Percentiles rank a stretch among this genome's conserved stretches.
Evolutionary conservation across 73 alveolate genomes (phyloP).

Genomic region (Paramecium tetraurelia): DNA sequence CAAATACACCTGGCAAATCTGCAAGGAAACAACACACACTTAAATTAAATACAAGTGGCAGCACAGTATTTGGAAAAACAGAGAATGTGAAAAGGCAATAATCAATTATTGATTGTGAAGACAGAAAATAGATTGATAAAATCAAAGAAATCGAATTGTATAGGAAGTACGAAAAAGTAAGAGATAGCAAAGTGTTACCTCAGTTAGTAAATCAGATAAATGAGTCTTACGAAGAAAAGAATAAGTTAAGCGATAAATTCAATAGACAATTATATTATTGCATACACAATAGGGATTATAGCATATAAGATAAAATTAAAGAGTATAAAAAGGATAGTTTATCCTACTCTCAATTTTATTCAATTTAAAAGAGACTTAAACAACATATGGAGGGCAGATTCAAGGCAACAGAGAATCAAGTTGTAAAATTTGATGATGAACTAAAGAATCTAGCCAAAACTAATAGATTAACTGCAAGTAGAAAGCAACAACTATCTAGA

Average conservation of each 20-base stretch:
- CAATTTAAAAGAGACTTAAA: background rate
- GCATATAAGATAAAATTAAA: background rate
- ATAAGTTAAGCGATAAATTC: background rate
- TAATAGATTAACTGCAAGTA: background rate
- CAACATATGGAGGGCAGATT: background rate
- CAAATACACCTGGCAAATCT: background rate
- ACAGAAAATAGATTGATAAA: background rate
- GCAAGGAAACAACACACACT: background rate
- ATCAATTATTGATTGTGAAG: background rate
- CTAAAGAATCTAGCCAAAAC: background rate
- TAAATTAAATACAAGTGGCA: background rate
- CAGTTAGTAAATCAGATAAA: background rate
- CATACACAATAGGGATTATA: background rate
- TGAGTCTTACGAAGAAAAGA: background rate
- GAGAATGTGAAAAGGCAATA: background rate
- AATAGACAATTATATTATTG: background rate
- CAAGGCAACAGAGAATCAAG: background rate
- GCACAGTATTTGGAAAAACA: background rate
- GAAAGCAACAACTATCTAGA: background rate
- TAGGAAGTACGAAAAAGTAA: background rate
- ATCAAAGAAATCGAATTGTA: background rate
- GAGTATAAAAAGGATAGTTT: background rate
- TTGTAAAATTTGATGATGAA: background rate
- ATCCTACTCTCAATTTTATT: background rate
- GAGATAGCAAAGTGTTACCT: background rate